These are phyloP conservation scores for Vanderwaltozyma tropicalis DNA, from an alignment of 805 yeast genomes.

Conservation along the genomic window DNA sequence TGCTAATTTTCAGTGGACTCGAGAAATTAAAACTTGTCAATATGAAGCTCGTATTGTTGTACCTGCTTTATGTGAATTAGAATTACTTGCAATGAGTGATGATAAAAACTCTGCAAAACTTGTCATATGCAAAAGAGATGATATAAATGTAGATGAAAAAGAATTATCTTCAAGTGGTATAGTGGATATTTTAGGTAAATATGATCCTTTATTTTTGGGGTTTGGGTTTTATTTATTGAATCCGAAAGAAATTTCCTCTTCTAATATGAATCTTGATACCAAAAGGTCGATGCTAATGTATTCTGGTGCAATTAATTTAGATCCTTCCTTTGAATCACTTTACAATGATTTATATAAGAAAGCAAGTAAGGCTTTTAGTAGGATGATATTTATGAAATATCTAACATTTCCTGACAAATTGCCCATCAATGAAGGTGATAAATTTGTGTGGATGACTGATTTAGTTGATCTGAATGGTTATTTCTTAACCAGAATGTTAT, in stretches of 20 bases:
- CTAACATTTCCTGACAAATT: slow-evolving; percentile 12
- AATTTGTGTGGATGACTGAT: slow-evolving; percentile 26
- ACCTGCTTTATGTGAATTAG: slow-evolving; percentile 38
- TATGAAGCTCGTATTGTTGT: slow-evolving; percentile 43
- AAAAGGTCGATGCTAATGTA: slow-evolving; percentile 1
- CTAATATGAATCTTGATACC: not conserved
- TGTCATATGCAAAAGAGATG: slow-evolving; percentile 9
- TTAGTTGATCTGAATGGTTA: slow-evolving; percentile 22
- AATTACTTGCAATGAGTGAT: slow-evolving; percentile 17
- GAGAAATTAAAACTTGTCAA: slow-evolving; percentile 48
- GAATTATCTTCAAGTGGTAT: slow-evolving; percentile 1
- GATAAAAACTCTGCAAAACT: slow-evolving; percentile 15
- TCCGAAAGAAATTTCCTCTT: slow-evolving; percentile 3
- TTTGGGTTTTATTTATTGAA: slow-evolving; percentile 18
- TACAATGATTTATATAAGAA: slow-evolving; percentile 4
- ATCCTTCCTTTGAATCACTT: not conserved
- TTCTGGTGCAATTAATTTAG: not conserved
- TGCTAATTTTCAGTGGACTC: slow-evolving; percentile 30
- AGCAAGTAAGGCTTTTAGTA: slow-evolving; percentile 16
- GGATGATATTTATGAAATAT: slow-evolving; percentile 11
- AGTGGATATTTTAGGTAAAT: slow-evolving; percentile 12
- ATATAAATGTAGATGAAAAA: not conserved
- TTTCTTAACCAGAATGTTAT: slow-evolving; percentile 10
- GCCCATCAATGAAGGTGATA: slow-evolving; percentile 18
- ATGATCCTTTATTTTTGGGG: slow-evolving; percentile 21